A percentile compares a stretch with the other conserved stretches of the same genome.
phyloP scores from a whole-genome alignment of 2,329 filamentous ascomycete species.

The Trichoderma hamatum region DNA sequence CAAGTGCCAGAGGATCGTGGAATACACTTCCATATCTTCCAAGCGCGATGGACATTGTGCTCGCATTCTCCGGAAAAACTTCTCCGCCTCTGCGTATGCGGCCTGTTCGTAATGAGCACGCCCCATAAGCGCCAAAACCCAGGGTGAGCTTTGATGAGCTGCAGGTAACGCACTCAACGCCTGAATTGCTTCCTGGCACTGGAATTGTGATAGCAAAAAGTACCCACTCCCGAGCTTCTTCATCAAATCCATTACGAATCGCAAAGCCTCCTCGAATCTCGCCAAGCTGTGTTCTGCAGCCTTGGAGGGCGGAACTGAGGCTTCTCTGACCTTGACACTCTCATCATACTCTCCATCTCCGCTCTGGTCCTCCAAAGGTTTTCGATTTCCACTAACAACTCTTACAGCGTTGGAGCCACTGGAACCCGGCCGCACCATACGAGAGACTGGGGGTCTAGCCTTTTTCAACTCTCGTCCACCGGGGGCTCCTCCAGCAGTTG shows the following conservation, averaged over 20 bases:
- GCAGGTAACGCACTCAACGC: slow-evolving; percentile 71
- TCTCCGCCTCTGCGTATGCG: slow-evolving; percentile 83
- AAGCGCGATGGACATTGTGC: slow-evolving; percentile 78
- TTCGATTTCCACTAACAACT: slow-evolving; percentile 88
- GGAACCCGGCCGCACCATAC: slow-evolving; percentile 67
- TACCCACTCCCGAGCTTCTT: slow-evolving; percentile 82
- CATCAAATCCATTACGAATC: slow-evolving; percentile 77
- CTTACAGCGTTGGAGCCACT: slow-evolving; percentile 75
- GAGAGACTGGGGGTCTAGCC: slow-evolving; percentile 71
- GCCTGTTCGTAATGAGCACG: slow-evolving; percentile 90
- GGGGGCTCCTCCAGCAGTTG: slow-evolving; percentile 55
- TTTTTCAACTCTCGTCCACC: slow-evolving; percentile 77
- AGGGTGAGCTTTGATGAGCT: slow-evolving; percentile 84
- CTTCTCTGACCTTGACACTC: slow-evolving; percentile 50
- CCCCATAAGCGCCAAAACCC: slow-evolving; percentile 89
- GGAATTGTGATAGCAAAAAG: slow-evolving; percentile 75
- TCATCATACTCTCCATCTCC: slow-evolving; percentile 74
- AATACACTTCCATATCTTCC: slow-evolving; percentile 98
- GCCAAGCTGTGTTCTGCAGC: slow-evolving; percentile 55
- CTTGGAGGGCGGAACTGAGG: slow-evolving; percentile 42
- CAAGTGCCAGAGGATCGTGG: slow-evolving; percentile 97
- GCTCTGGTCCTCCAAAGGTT: slow-evolving; percentile 66
- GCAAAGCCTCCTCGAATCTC: slow-evolving; percentile 75
- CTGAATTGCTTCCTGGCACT: slow-evolving; percentile 75
- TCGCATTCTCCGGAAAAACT: slow-evolving; percentile 78